Percentiles rank a stretch among this genome's conserved stretches.
Evolutionary conservation across 371 early-diverging fungal genomes (phyloP).

Genomic region (Rhizopus microsporus): DNA sequence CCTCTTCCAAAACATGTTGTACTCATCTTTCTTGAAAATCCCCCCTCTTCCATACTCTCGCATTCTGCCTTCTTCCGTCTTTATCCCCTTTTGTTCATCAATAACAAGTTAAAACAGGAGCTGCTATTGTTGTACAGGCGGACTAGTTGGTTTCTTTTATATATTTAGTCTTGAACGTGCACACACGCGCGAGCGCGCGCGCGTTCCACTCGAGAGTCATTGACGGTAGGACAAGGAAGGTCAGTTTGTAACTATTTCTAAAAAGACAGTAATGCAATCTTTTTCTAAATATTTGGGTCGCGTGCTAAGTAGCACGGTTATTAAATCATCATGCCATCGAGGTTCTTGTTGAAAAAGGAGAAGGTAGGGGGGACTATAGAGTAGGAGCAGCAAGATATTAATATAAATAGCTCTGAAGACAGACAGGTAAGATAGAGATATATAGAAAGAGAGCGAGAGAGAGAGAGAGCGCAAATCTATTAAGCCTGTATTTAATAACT

Average conservation of each 20-base stretch:
- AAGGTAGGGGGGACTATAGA: neutral
- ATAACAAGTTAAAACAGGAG: too few species aligned
- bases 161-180: too few species aligned
- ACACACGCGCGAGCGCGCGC: too few species aligned
- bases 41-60: too few species aligned
- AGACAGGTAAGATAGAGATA: neutral
- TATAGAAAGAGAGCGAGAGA: neutral
- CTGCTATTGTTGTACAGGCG: too few species aligned
- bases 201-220: too few species aligned
- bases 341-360: neutral
- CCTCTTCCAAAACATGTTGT: too few species aligned
- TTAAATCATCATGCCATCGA: conserved; percentile 5
- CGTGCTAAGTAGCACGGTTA: conserved; percentile 4
- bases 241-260: neutral
- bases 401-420: neutral
- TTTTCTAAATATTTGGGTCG: conserved; percentile 6
- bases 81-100: too few species aligned
- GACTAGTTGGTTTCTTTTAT: too few species aligned
- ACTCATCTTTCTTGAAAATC: too few species aligned
- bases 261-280: neutral
- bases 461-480: neutral
- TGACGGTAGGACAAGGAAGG: neutral
- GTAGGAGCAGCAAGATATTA: neutral
- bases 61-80: too few species aligned
- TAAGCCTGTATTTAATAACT: neutral